These are phyloP conservation scores for Aspergillus glaucus DNA, from an alignment of 2,329 filamentous ascomycete species.

Conservation along the genomic window DNA sequence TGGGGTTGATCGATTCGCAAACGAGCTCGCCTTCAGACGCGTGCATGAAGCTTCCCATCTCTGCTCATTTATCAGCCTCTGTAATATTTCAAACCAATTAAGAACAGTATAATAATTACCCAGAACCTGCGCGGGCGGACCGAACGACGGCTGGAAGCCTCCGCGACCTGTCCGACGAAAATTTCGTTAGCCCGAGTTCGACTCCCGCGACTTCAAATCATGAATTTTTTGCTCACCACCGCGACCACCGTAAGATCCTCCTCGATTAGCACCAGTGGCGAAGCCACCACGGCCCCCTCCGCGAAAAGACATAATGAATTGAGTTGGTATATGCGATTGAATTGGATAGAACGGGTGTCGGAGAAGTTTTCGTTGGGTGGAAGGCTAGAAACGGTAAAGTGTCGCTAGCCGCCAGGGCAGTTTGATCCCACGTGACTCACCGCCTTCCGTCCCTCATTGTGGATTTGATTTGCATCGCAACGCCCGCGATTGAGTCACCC, in stretches of 20 bases:
- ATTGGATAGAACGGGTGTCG: slow-evolving; percentile 19
- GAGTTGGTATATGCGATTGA: slow-evolving; percentile 18
- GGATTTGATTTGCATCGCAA: slow-evolving; percentile 13
- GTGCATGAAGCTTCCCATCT: slow-evolving; percentile 93
- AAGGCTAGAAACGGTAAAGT: slow-evolving; percentile 41
- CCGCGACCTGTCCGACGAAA: slow-evolving; percentile 49
- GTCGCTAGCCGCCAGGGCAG: slow-evolving; percentile 31
- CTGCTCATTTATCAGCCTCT: slow-evolving; percentile 42
- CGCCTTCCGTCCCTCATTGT: slow-evolving; percentile 26
- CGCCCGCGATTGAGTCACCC: not conserved
- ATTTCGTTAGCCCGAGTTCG: slow-evolving; percentile 25
- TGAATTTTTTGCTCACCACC: slow-evolving; percentile 34
- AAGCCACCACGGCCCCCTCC: slow-evolving; percentile 48
- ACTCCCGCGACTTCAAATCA: slow-evolving; percentile 1
- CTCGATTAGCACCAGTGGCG: slow-evolving; percentile 48
- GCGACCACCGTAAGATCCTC: slow-evolving; percentile 37
- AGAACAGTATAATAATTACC: slow-evolving; percentile 34
- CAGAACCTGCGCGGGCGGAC: slow-evolving; percentile 57
- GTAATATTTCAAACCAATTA: not conserved
- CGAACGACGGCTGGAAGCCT: slow-evolving; percentile 57
- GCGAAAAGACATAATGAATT: slow-evolving; percentile 57
- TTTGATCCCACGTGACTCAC: slow-evolving; percentile 29
- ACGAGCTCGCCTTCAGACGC: slow-evolving; percentile 97
- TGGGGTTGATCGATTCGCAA: slow-evolving; percentile 88
- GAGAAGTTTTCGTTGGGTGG: slow-evolving; percentile 37